Evolutionary conservation across 2,329 filamentous ascomycete genomes (phyloP).

Genomic region (Cytospora chrysosperma): DNA sequence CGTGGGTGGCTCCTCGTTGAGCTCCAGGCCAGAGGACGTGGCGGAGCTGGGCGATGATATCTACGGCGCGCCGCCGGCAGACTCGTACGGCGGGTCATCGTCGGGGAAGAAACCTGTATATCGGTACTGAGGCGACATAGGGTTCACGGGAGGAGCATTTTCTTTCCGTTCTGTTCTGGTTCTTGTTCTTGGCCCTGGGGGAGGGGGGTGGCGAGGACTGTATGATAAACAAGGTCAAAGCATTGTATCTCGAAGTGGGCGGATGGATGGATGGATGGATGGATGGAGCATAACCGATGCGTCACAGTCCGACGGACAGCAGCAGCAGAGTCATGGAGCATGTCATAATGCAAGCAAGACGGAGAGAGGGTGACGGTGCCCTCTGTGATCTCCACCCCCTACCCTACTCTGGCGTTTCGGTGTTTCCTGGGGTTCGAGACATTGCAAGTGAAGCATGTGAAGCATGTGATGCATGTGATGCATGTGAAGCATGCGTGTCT

Average conservation of each 20-base stretch:
- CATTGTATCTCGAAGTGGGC: not conserved
- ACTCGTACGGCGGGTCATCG: slow-evolving; percentile 8
- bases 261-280: no score
- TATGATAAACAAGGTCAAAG: not conserved
- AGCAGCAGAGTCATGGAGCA: not conserved
- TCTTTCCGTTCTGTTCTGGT: not conserved
- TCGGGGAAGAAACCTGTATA: slow-evolving; percentile 25
- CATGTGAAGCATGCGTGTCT: no score
- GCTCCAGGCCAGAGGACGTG: slow-evolving; percentile 15
- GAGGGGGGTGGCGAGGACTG: not conserved
- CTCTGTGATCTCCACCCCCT: not conserved
- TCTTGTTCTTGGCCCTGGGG: no score
- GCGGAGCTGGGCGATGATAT: slow-evolving; percentile 14
- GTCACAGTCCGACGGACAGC: no score
- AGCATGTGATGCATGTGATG: no score
- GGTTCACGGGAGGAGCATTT: not conserved
- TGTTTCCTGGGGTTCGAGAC: no score
- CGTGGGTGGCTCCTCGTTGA: not conserved
- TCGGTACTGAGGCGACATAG: slow-evolving; percentile 22
- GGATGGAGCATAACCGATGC: no score
- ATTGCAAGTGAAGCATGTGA: no score
- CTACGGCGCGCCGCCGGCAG: slow-evolving; percentile 2
- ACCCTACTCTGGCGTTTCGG: not conserved
- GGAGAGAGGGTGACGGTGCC: not conserved
- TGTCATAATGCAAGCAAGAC: not conserved